Evolutionary conservation across 768 basidiomycete species (phyloP), one percentile per base, ranked within the genome.

Genomic region (Suillus luteus): DNA sequence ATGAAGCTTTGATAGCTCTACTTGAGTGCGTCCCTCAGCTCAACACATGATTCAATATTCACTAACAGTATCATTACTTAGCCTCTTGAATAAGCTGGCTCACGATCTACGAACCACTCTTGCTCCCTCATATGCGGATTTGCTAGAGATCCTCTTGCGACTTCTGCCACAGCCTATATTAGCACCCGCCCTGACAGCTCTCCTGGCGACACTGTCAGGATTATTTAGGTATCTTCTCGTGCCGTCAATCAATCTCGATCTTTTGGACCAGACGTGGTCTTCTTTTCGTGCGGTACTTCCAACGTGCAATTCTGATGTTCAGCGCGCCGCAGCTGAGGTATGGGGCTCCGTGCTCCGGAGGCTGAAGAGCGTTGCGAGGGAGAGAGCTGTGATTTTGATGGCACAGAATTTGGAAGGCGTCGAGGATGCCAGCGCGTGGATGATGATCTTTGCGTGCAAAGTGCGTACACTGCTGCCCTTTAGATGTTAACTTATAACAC

Each of bases 71-170:
- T 17, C 0, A 31, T 17, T 57, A 54, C 60, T 14, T 63, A 94
- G 93, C 69, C 80, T 95, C 27, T 76, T 94, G 31, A 90, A 92
- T 77, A 91, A 92, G 70, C 77, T 95, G 62, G 79, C 85, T 1
- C 88, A 93, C 65, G 93, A 95, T 74, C 82, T 95, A 33, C 90
- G 92, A n/a, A 86, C 85, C 9, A 92, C 91, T 0, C 76, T 95
- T 19, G 79, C 83, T 0, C 89, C 91, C 0, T 77, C 82, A 4
- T 93, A 91, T 68, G 70, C 77, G 3, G 74, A 82, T 15, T 68
- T 93, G 1, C 77, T 93, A 14, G 71, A 79, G 35, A 79, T 79
- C 12, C 81, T 93, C 2, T 78, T 92, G 31, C 71, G 74, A 12
- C 80, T 90, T 22, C 79, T 93, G 19, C 80, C 82, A 0, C 82